Percentiles rank a stretch among this genome's conserved stretches.
phyloP scores from a whole-genome alignment of 2,329 filamentous ascomycete species.

The Colletotrichum spaethianum region DNA sequence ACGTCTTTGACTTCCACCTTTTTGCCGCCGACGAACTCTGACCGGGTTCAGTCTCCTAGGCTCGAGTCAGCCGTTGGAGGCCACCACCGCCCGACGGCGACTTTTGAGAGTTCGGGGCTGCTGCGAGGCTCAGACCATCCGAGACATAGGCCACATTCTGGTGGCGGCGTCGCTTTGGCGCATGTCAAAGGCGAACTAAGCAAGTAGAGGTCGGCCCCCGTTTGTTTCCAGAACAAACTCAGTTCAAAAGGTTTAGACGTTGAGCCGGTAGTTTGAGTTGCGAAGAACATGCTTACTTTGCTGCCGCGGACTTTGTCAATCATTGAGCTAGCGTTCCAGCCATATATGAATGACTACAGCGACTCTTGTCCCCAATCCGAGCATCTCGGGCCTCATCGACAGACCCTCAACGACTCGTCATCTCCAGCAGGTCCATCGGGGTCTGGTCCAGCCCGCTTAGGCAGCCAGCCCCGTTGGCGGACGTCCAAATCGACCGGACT shows the following conservation, averaged over 20 bases:
- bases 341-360: neutral
- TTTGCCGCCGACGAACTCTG: neutral
- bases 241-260: neutral
- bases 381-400: neutral
- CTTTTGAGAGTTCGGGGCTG: neutral
- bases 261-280: neutral
- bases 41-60: neutral
- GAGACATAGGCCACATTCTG: slow-evolving; percentile 1
- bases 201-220: neutral
- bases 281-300: neutral
- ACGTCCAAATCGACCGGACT: neutral
- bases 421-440: neutral
- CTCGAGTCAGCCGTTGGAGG: neutral
- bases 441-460: neutral
- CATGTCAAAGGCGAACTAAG: neutral
- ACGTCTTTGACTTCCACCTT: too few species aligned
- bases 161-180: neutral
- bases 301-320: neutral
- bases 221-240: neutral
- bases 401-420: neutral
- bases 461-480: neutral
- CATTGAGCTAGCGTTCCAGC: neutral
- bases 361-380: neutral
- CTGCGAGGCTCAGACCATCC: neutral
- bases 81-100: neutral